Conservation (phyloP, 2,329 filamentous ascomycete genomes). For the Curvularia spicifera region DNA sequence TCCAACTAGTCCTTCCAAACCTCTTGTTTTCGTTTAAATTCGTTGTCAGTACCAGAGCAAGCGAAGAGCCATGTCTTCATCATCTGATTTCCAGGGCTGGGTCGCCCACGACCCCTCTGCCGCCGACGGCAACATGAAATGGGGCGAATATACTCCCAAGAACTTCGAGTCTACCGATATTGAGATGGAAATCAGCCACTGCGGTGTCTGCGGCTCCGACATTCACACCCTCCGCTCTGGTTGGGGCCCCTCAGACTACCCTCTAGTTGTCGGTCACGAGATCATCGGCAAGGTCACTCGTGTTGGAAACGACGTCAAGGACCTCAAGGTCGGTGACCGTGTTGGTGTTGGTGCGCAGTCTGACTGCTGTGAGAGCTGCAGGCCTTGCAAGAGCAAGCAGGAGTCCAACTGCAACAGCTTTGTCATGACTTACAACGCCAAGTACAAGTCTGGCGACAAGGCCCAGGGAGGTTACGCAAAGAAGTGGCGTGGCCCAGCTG, state of each 20-base stretch:
- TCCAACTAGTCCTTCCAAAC: background rate
- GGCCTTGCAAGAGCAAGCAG: conserved; percentile 54
- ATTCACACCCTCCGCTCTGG: conserved; percentile 48
- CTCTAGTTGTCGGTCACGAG: conserved; percentile 54
- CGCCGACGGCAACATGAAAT: conserved; percentile 62
- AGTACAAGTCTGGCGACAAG: conserved; percentile 64
- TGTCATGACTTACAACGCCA: conserved; percentile 56
- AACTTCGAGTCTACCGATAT: conserved; percentile 70
- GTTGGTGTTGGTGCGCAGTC: conserved; percentile 59
- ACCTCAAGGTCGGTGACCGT: conserved; percentile 67
- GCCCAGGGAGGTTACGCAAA: conserved; percentile 69
- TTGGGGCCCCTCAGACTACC: conserved; percentile 58
- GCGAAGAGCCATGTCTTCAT: conserved; percentile 28
- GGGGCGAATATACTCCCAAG: conserved; percentile 55
- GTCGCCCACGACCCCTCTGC: conserved; percentile 59
- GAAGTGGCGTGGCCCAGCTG: conserved; percentile 74
- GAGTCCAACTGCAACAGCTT: conserved; percentile 55
- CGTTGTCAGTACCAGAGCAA: background rate
- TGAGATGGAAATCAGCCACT: conserved; percentile 51
- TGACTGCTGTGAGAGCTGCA: conserved; percentile 57
- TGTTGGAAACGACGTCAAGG: conserved; percentile 52
- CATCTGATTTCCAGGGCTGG: conserved; percentile 61
- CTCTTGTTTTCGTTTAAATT: background rate
- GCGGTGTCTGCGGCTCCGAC: conserved; percentile 47
- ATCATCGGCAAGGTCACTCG: conserved; percentile 50